phyloP scores from a whole-genome alignment of 2,329 filamentous ascomycete genomes.

The Ophiostoma himal-ulmi region DNA sequence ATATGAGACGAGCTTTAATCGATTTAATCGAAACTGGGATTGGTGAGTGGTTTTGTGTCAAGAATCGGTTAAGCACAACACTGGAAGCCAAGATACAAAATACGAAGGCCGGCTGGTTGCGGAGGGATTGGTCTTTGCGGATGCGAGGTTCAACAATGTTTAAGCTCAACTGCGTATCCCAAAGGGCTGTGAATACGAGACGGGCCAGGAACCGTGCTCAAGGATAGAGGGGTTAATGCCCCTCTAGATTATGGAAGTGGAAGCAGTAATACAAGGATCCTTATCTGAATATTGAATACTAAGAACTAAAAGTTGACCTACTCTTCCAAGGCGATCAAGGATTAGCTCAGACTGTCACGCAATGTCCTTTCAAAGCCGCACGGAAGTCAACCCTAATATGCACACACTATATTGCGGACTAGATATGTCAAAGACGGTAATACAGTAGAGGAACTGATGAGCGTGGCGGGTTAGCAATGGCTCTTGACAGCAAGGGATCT shows the following conservation, averaged over 20 bases:
- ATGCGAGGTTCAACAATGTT: not conserved
- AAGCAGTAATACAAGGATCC: not conserved
- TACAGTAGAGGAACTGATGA: not conserved
- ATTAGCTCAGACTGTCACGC: not conserved
- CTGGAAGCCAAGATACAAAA: not conserved
- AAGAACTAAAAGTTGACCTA: not conserved
- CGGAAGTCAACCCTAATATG: not conserved
- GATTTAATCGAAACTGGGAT: not conserved
- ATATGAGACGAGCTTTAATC: not conserved
- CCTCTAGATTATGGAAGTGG: not conserved
- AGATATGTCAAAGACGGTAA: not conserved
- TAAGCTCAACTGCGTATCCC: not conserved
- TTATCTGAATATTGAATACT: not conserved
- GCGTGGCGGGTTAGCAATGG: not conserved
- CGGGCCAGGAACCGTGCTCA: slow-evolving; percentile 7
- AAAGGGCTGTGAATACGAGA: not conserved
- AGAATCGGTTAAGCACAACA: not conserved
- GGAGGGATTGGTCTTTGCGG: not conserved
- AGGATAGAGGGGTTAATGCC: not conserved
- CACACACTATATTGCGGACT: not conserved
- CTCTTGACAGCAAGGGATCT: slow-evolving; percentile 1
- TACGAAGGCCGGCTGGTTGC: not conserved
- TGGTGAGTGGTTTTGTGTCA: not conserved
- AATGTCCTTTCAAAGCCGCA: not conserved
- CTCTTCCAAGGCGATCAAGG: not conserved